phyloP scores from a whole-genome alignment of 371 early-diverging fungal genomes.

The Haplosporangium sp. region DNA sequence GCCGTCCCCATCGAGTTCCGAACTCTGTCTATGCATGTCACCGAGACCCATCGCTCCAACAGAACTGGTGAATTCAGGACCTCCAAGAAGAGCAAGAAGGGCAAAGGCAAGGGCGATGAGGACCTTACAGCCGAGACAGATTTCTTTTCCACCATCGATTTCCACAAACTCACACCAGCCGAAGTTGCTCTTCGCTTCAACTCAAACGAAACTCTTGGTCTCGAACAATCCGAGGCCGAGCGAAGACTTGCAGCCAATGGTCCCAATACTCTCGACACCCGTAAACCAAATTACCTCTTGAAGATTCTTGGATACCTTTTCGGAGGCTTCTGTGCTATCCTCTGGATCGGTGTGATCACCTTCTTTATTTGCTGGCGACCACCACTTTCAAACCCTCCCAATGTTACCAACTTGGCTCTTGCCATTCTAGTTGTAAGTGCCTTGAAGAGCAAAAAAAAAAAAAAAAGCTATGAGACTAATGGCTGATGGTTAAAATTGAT shows the following conservation, averaged over 20 bases:
- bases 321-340: constrained; percentile 63
- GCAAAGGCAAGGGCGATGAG: constrained; percentile 25
- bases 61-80: constrained; percentile 24
- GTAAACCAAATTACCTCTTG: constrained; percentile 59
- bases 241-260: constrained; percentile 61
- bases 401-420: constrained; percentile 59
- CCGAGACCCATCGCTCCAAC: constrained; percentile 47
- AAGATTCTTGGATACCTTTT: constrained; percentile 62
- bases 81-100: constrained; percentile 8
- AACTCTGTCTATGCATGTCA: constrained; percentile 50
- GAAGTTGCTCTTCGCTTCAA: constrained; percentile 63
- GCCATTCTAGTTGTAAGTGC: constrained; percentile 62
- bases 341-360: constrained; percentile 64
- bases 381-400: constrained; percentile 59
- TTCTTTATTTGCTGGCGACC: constrained; percentile 59
- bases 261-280: constrained; percentile 61
- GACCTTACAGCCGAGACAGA: constrained; percentile 31
- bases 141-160: constrained; percentile 48
- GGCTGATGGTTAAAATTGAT: background rate
- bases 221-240: constrained; percentile 56
- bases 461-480: background rate
- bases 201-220: constrained; percentile 58
- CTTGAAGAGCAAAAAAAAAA: too few relatives aligned
- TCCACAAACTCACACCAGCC: constrained; percentile 52
- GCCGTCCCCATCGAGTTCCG: constrained; percentile 55